Evolutionary conservation across 2,329 filamentous ascomycete species (phyloP), one percentile per base, ranked within the genome.

Genomic region (Arthrobotrys sphaeroides): DNA sequence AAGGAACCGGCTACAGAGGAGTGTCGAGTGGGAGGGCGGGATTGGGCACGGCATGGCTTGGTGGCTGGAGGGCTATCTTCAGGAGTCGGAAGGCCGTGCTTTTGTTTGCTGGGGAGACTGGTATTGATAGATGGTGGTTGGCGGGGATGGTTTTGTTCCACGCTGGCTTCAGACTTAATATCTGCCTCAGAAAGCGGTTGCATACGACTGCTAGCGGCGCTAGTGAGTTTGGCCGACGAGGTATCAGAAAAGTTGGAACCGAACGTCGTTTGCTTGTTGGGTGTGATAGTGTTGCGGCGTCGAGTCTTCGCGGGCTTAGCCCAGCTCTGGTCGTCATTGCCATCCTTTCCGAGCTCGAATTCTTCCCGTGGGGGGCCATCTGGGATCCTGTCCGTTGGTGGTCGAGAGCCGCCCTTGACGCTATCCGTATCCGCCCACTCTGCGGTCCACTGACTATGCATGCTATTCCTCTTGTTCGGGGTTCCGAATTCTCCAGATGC

Each of bases 71-170:
- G 70, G 47, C 70, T 74, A 47, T 74, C 70, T 42, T 74, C 70
- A 18, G 70, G 70, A 0, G 70, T 74, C 31, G 70, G 70, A 18
- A 74, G 70, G 16, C 70, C 70, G 28, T 74, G 62, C 20, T 57
- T 74, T 7, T 74, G 70, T 24, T 74, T 74, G 31, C 45, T 59
- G 4, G 70, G 70, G 31, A 74, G 38, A 45, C 70, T 74, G 5
- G 70, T 74, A 20, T 74, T 74, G 62, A 74, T 74, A n/a, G 62
- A 68, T 55, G 70, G 70, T n/a, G 70, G 70, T 16, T 74, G 70
- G n/a, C 70, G 70, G 24, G 61, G 61, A 33, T 68, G 53, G 47
- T 45, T 74, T 36, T 57, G 62, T 36, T 74, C 70, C 55, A 59
- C 45, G 64, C 70, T 74, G 57, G 62, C 62, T 68, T 74, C 70